Base-by-base conservation (phyloP, 1,284 basidiomycete species). In the Grifola frondosa region DNA sequence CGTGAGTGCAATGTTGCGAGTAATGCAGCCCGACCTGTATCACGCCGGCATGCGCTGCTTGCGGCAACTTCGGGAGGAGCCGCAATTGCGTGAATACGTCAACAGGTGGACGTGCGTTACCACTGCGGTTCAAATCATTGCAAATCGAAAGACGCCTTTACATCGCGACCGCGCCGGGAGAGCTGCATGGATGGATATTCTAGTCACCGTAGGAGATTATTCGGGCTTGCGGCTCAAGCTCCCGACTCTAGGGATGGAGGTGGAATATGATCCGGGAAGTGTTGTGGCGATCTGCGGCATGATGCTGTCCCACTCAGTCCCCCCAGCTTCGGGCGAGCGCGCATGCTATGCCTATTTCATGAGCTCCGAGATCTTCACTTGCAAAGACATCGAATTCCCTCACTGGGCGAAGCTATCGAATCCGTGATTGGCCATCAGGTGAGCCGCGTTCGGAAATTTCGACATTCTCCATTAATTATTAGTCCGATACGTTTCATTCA, bases 281-380 rank as follows among this genome's bases (percentile, higher is more conserved):
- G 23, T 19, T 10, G 23, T 13, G 5, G n/a, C 28, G 7, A 7
- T 37, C n/a, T 25, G 15, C 11, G 19, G 35, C n/a, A 12, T 13
- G 13, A 10, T 37, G 6, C 16, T 37, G 9, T 26, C 25, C n/a
- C 35, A 37, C n/a, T 23, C 24, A 9, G 35, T 37, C 20, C n/a
- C 22, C 4, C 12, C n/a, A 17, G 35, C 28, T 6, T n/a, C 25
- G n/a, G 24, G 16, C 5, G 35, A 37, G 25, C 23, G 24, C 11
- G 19, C 28, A 15, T 37, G 35, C 15, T 37, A 37, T 17, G n/a
- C 35, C 6, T 37, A 26, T 23, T 37, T 25, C 35, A 37, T 37
- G 35, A 26, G 15, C 13, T 23, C 15, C 11, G 35, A 23, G 4
- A 16, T 37, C 12, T 26, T 26, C 24, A 26, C 6, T 6, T 26